Evolutionary conservation across 768 basidiomycete genomes (phyloP), one percentile per base, ranked within the genome.

Genomic region (Auriscalpium orientale): DNA sequence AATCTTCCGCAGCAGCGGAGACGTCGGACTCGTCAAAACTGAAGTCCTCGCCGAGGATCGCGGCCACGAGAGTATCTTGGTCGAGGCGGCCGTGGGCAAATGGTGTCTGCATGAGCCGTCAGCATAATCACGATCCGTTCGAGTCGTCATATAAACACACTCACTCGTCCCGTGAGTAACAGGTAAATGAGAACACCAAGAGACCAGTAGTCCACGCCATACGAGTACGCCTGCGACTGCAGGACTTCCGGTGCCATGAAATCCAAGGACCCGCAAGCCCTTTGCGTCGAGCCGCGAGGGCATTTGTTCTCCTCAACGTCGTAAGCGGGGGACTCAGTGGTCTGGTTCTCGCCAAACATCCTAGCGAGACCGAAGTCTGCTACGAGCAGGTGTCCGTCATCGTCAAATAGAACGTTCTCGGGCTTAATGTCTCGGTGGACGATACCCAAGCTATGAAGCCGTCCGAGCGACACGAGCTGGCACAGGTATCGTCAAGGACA

Each of bases 341-440:
- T 85, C 83, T 22, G 87, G 79, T 60, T 94, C 0, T 90, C 90
- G 64, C 90, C 86, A 3, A 92, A 95, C 70, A 95, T 92, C 68
- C 95, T 90, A 9, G 94, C 93, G 53, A 95, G 91, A 52, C 97
- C 95, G 70, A 99, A 98, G 71, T 99, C 97, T 20, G 87, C 91
- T 58, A 99, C 97, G 73, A 98, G 93, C 59, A 81, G 80, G 57
- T 82, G 81, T 46, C 89, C 84, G 71, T 95, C 89, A 20, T 79
- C 78, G 8, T 88, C 87, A 83, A 91, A 91, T 18, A 99, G 80
- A 16, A 99, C 81, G 69, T 99, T 99, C 47, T 93, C 91, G n/a
- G 95, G 97, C 68, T 98, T 99, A 73, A 99, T 95, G 72, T 99
- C 97, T 55, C 97, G 91, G 70, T 99, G 97, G 49, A 99, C 95